Base-by-base conservation (phyloP, 768 basidiomycete species). In the Naganishia vaughanmartiniae region DNA sequence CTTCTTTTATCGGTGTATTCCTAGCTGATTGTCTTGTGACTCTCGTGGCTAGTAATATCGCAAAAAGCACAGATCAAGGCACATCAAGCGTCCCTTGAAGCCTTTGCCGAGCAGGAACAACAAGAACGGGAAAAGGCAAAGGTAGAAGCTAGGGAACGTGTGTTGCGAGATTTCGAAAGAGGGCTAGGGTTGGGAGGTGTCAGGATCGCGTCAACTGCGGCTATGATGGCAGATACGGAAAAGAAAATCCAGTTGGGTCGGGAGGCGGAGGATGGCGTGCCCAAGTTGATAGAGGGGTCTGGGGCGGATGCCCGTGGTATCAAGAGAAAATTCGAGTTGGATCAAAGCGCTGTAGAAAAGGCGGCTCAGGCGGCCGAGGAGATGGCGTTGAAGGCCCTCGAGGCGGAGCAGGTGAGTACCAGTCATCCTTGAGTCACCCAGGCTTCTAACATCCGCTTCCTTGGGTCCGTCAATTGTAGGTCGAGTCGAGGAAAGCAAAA, bases 1-100 rank as follows among this genome's bases (percentile, higher is more conserved):
- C 31, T 21, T 60, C 36, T 19, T 26, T 46, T 0, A 6, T 19
- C n/a, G n/a, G 57, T 3, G 21, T n/a, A 9, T 33, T 30, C 15
- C 46, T 19, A 2, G 39, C 24, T 17, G 17, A 42, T 24, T 19
- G 12, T 15, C 9, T 9, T 2, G 42, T 42, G 42, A 42, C 31
- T 34, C 3, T 17, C n/a, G n/a, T n/a, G n/a, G 17, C 4, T 30
- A 72, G 71, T 82, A 14, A 73, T 82, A 21, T 73, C 75, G 31
- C 96, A 98, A 84, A 94, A 93, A 82, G 90, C 89, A 74, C 90
- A 91, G 73, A 93, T 98, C 73, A 93, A 95, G 81, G 84, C 86
- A n/a, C 92, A 96, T 81, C 92, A 93, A 78, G 86, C 85, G 19
- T 86, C 87, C 68, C 83, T 98, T 34, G 90, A 90, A 69, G 83